phyloP scores from a whole-genome alignment of 1,284 basidiomycete genomes.

The Athelia sp. region DNA sequence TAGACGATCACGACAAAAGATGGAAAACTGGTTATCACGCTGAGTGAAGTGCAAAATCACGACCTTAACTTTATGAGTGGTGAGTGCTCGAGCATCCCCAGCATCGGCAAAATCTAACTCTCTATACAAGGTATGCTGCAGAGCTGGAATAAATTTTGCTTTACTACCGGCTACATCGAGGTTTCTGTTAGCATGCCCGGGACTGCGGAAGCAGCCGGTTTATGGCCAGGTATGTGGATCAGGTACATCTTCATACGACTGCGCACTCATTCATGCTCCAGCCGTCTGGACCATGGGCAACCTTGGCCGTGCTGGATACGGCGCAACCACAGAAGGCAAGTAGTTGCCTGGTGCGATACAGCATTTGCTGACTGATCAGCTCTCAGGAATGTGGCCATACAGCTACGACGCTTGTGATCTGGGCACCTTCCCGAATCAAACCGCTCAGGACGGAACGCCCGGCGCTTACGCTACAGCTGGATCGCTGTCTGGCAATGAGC shows the following conservation, averaged over 20 bases:
- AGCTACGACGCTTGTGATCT: slow-evolving; percentile 79
- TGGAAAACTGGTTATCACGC: slow-evolving; percentile 76
- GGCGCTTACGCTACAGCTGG: slow-evolving; percentile 46
- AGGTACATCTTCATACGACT: slow-evolving; percentile 1
- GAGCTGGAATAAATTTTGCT: slow-evolving; percentile 92
- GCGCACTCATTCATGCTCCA: slow-evolving; percentile 15
- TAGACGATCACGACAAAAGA: slow-evolving; percentile 61
- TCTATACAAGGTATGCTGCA: slow-evolving; percentile 59
- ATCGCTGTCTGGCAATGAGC: slow-evolving; percentile 30
- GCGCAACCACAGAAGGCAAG: slow-evolving; percentile 49
- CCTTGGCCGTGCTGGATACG: slow-evolving; percentile 73
- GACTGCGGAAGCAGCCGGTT: slow-evolving; percentile 57
- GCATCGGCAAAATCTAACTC: slow-evolving; percentile 3
- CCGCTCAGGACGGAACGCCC: slow-evolving; percentile 47
- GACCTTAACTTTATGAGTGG: slow-evolving; percentile 78
- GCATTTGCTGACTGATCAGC: not conserved
- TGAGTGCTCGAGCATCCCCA: slow-evolving; percentile 25
- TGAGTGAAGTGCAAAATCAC: slow-evolving; percentile 57
- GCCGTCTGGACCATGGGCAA: slow-evolving; percentile 84
- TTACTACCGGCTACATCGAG: slow-evolving; percentile 89
- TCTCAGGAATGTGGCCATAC: slow-evolving; percentile 62
- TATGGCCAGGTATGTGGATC: slow-evolving; percentile 58
- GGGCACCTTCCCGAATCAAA: slow-evolving; percentile 83
- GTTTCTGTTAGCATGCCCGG: slow-evolving; percentile 82
- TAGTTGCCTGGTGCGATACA: not conserved